Evolutionary conservation across 306 rosid species (phyloP).

Genomic region (Fragaria iinumae): DNA sequence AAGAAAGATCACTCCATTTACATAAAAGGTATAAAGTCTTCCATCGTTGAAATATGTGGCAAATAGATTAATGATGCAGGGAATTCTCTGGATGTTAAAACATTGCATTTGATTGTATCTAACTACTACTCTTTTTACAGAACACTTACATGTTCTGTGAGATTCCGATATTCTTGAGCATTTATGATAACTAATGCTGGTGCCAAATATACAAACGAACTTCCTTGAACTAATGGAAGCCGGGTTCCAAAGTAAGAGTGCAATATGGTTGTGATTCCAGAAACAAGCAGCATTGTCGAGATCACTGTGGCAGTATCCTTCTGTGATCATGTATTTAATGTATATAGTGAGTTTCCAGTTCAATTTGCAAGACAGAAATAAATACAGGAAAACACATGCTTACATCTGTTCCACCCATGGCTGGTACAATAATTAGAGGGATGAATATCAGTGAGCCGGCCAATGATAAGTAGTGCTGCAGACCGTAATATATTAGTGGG

Average conservation of each 20-base stretch:
- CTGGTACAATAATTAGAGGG: constrained; percentile 72
- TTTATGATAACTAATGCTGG: constrained; percentile 78
- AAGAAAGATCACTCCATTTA: background rate
- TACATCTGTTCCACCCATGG: constrained; percentile 89
- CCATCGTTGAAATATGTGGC: constrained; percentile 21
- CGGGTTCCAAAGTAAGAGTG: constrained; percentile 87
- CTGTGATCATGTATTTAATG: constrained; percentile 42
- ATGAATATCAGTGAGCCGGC: constrained; percentile 85
- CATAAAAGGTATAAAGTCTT: background rate
- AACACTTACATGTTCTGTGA: constrained; percentile 73
- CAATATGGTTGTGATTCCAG: constrained; percentile 81
- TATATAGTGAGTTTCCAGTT: constrained; percentile 5
- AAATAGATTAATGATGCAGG: constrained; percentile 8
- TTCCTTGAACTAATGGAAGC: constrained; percentile 95
- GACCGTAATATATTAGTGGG: constrained; percentile 65
- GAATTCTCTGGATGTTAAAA: constrained; percentile 11
- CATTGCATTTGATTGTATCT: constrained; percentile 2
- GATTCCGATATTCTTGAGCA: constrained; percentile 79
- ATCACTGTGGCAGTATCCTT: constrained; percentile 83
- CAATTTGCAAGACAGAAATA: constrained; percentile 23
- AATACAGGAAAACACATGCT: constrained; percentile 29
- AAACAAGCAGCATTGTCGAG: constrained; percentile 84
- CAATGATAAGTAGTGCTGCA: constrained; percentile 88
- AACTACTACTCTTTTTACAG: constrained; percentile 9
- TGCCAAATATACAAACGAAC: constrained; percentile 89